These are phyloP conservation scores for Volvox reticuliferus DNA, from an alignment of 139 green algal genomes.

Conservation along the genomic window DNA sequence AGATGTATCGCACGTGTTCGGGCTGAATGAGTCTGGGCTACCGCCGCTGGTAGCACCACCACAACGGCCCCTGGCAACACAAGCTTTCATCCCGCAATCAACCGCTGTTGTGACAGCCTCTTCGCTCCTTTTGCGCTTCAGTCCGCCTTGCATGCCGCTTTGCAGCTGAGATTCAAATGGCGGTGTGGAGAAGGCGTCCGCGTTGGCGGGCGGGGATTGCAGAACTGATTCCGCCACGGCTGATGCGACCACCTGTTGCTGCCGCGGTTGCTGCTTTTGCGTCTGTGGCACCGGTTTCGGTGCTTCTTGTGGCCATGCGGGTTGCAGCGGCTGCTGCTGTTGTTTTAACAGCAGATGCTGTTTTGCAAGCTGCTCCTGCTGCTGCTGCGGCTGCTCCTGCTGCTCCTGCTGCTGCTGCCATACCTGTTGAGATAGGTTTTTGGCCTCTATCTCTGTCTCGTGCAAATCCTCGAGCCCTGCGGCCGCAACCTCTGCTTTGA, in stretches of 20 bases:
- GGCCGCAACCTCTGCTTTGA: constrained; percentile 49
- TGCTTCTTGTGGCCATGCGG: too few species aligned
- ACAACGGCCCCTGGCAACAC: too few species aligned
- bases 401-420: background rate
- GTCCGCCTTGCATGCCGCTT: background rate
- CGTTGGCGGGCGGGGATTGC: background rate
- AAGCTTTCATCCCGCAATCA: too few species aligned
- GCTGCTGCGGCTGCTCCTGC: background rate
- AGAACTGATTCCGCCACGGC: too few species aligned
- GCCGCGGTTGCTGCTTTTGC: background rate
- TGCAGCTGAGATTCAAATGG: background rate
- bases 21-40: too few species aligned
- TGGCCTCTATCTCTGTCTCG: background rate
- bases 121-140: constrained; percentile 35
- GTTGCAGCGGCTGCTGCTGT: background rate
- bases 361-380: background rate
- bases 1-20: too few species aligned
- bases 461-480: background rate
- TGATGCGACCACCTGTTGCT: background rate
- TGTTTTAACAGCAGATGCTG: background rate
- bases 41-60: too few species aligned
- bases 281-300: background rate
- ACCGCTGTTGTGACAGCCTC: too few species aligned
- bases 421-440: too few species aligned
- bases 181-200: background rate